These are phyloP conservation scores for Lycium barbarum DNA, from an alignment of 257 asterid genomes.

Conservation along the genomic window DNA sequence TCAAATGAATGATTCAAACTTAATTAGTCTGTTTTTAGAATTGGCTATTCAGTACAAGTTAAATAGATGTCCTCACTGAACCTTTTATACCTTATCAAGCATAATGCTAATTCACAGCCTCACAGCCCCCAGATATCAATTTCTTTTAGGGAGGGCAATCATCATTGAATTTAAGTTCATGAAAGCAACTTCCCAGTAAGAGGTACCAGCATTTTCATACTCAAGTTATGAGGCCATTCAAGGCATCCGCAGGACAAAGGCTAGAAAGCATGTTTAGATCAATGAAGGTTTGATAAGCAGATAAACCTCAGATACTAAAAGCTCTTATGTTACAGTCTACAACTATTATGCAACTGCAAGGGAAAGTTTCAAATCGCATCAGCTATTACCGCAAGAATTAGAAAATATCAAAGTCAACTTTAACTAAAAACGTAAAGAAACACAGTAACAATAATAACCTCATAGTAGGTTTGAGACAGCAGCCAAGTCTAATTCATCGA, in stretches of 20 bases:
- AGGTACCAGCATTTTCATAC: background rate
- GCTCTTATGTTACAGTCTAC: background rate
- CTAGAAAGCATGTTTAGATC: background rate
- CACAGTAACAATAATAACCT: constrained; percentile 28
- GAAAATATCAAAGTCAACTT: background rate
- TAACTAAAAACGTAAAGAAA: background rate
- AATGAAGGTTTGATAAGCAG: constrained; percentile 4
- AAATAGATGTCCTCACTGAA: background rate
- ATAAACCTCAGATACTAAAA: background rate
- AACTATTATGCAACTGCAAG: background rate
- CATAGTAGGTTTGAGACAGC: background rate
- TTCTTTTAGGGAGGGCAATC: background rate
- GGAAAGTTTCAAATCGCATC: background rate
- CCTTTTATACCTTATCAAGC: background rate
- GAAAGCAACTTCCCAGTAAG: background rate
- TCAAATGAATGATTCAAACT: background rate
- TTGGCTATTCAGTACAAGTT: background rate
- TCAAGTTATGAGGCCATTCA: background rate
- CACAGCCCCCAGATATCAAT: constrained; percentile 18
- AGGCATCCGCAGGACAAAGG: background rate
- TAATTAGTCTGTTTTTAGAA: background rate
- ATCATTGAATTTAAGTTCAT: background rate
- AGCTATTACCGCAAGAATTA: background rate
- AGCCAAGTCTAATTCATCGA: background rate
- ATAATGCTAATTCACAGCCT: background rate